Evolutionary conservation across 2,329 filamentous ascomycete species (phyloP), one percentile per base, ranked within the genome.

Genomic region (Zymoseptoria tritici): DNA sequence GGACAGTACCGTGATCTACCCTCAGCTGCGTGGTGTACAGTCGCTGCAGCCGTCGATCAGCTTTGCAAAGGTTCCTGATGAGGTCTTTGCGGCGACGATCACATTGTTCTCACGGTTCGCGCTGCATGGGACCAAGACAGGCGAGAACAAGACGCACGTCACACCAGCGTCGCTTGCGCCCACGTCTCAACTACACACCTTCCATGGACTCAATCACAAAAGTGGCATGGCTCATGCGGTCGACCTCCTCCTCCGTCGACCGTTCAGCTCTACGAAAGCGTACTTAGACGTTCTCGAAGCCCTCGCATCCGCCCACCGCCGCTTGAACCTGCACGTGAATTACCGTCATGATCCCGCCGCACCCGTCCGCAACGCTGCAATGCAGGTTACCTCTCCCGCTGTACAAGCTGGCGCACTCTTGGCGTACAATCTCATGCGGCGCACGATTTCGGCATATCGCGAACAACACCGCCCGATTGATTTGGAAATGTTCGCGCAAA

Each of bases 381-480:
- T 4, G 36, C 36, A 46, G 36, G 36, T 46, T 16, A n/a, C 4
- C 16, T 46, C 36, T 46, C 36, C 36, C 1, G 36, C 36, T 7
- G 36, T n/a, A n/a, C 52, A 54, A 36, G 59, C 55, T 36, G 60
- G 64, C 29, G 58, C 64, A 6, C 62, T 70, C 46, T 54, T 64
- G 8, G 65, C 68, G 2, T 68, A 65, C 58, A 56, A 60, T 7
- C 54, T 72, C 9, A 59, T 58, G 5, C 55, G 57, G 9, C 60
- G 58, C 8, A 59, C 67, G 2, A 57, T 67, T 13, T 49, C 50
- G 1, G 49, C 66, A 19, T 58, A 65, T 29, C 42, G 51, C 13
- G 20, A 63, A 7, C 50, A 60, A 6, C 49, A 66, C 46, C 57
- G 77, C n/a, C 71, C 74, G 21, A 56, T 73, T 2, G 74, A 77